Percentiles rank a stretch among this genome's conserved stretches.
Evolutionary conservation across 257 asterid genomes (phyloP).

Genomic region (Solanum gracilifrons): DNA sequence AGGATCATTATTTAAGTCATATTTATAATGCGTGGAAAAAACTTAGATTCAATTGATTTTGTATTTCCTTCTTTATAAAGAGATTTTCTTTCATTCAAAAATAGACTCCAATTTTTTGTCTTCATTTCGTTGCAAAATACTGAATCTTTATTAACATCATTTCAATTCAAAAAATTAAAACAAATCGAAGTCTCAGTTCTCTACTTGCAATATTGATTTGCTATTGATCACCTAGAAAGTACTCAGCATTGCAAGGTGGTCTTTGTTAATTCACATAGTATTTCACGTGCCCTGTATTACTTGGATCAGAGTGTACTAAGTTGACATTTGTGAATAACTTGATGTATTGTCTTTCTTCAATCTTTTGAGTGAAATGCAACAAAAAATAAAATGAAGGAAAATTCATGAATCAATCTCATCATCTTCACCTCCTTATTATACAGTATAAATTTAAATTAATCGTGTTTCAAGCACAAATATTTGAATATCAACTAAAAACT

Average conservation of each 20-base stretch:
- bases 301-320: background rate
- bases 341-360: background rate
- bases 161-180: background rate
- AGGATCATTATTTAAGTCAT: background rate
- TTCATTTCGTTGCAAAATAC: background rate
- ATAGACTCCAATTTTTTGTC: background rate
- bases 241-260: background rate
- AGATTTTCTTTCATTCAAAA: too few species aligned
- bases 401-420: background rate
- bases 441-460: background rate
- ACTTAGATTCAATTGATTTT: background rate
- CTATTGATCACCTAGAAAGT: background rate
- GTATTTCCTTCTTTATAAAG: background rate
- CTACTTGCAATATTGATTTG: background rate
- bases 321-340: background rate
- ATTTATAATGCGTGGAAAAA: background rate
- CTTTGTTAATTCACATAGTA: background rate
- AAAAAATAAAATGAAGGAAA: background rate
- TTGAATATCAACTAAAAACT: background rate
- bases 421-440: too few species aligned
- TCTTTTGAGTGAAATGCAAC: background rate
- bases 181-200: background rate
- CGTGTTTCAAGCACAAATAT: rapidly evolving
- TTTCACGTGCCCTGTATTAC: background rate
- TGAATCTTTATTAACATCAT: rapidly evolving